Evolutionary conservation across 176 grass and related monocot genomes (phyloP).

Genomic region (Ampelocalamus luodianensis): DNA sequence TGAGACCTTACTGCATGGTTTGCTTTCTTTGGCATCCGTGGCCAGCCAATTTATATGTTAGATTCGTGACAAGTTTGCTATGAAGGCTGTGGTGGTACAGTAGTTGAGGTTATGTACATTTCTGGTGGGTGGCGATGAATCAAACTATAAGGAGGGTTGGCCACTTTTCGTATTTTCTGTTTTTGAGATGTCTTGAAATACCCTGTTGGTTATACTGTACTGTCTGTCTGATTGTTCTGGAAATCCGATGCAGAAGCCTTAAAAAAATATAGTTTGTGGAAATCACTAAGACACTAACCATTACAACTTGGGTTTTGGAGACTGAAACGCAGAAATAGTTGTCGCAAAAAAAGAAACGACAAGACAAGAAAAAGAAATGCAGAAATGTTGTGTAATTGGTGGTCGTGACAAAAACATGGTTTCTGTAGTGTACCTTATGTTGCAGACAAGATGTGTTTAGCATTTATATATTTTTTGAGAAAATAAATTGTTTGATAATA

Average conservation of each 20-base stretch:
- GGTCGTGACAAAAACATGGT: neutral
- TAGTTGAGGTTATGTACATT: constrained; percentile 1
- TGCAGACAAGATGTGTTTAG: neutral
- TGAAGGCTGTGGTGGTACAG: neutral
- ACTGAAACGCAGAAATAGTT: neutral
- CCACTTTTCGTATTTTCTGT: neutral
- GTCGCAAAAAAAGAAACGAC: neutral
- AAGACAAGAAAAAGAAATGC: neutral
- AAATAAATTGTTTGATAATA: neutral
- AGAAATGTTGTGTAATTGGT: neutral
- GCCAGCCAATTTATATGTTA: constrained; percentile 7
- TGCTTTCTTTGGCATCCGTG: neutral
- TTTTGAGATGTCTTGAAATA: neutral
- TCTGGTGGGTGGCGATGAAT: neutral
- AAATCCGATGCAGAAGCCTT: neutral
- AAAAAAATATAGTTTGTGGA: neutral
- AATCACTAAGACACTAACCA: neutral
- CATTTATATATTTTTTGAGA: neutral
- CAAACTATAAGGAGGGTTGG: neutral
- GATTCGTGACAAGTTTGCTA: neutral
- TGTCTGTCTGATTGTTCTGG: neutral
- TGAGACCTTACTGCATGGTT: neutral
- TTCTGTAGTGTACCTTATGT: constrained; percentile 1
- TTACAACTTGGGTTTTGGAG: neutral
- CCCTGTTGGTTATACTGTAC: neutral